phyloP scores from a whole-genome alignment of 768 basidiomycete species.

The Strobilomyces confusus region DNA sequence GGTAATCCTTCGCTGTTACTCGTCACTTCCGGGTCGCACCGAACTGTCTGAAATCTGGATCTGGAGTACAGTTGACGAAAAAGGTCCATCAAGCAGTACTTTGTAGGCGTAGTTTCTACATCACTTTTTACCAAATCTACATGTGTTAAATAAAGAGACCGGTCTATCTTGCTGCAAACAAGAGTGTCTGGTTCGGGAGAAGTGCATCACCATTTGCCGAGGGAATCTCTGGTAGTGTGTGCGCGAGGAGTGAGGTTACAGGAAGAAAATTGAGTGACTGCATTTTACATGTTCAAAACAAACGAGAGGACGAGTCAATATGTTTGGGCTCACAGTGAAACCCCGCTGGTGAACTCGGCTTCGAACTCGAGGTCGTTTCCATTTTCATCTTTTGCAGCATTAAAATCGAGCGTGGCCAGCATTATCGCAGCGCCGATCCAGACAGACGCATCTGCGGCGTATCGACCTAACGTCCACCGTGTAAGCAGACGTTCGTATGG shows the following conservation, averaged over 20 bases:
- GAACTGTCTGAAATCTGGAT: too few relatives aligned
- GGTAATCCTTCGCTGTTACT: too few relatives aligned
- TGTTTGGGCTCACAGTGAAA: not conserved
- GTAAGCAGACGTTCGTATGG: too few relatives aligned
- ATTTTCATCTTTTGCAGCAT: not conserved
- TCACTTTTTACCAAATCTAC: too few relatives aligned
- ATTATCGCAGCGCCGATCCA: not conserved
- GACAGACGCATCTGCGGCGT: not conserved
- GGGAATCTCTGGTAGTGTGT: not conserved
- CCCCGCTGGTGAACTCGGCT: not conserved
- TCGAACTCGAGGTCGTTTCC: not conserved
- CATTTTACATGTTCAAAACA: not conserved
- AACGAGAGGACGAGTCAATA: not conserved
- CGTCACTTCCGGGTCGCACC: too few relatives aligned
- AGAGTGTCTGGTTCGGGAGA: not conserved
- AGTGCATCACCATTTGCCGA: not conserved
- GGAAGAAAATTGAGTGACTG: not conserved
- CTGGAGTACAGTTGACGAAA: too few relatives aligned
- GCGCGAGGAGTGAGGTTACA: not conserved
- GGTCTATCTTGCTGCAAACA: too few relatives aligned
- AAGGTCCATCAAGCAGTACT: too few relatives aligned
- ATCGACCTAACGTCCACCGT: not conserved
- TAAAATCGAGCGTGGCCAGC: not conserved
- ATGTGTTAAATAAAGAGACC: too few relatives aligned
- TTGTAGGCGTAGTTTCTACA: too few relatives aligned